Evolutionary conservation across 805 yeast genomes (phyloP), one percentile per base, ranked within the genome.

Genomic region (Candida coquimbonensis): DNA sequence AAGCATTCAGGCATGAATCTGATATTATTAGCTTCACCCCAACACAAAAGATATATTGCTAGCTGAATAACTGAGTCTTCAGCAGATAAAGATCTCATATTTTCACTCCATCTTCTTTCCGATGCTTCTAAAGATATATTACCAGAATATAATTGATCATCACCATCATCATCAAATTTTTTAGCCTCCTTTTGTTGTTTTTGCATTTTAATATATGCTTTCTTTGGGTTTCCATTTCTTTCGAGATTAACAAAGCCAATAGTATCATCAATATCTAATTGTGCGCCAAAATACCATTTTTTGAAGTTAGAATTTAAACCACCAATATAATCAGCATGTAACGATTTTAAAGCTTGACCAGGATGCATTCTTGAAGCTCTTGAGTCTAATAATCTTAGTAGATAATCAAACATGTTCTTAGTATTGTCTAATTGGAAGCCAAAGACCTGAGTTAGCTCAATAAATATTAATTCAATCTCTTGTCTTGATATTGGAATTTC

Each of bases 21-120:
- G 3, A 88, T 60, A 54, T 87, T 89, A 57, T 85, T 87, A 0
- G 96, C 88, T 60, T 88, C 96, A 1, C 96, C 95, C 96, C 96
- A 88, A 50, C 87, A 77, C 45, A 86, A 61, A 12, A 88, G 68
- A 56, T 81, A 89, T 8, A 88, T 63, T 0, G 86, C 78, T 16
- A 88, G 52, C 51, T 88, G 96, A 14, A 72, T 65, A 4, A 79
- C 67, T 47, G 80, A 72, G 45, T 81, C 86, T 26, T 69, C 66
- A 1, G 83, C 71, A 0, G 76, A 59, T 39, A 77, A 65, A 1
- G 67, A 56, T 29, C 68, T 68, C 82, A 80, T 77, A 31, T 72
- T 73, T 5, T 56, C 55, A 7, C 64, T 60, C 88, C 86, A 80
- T 38, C 70, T 68, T 37, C 57, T 59, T 52, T 77, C 76, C 2